phyloP scores from a whole-genome alignment of 306 rosid species.

The Trifolium dubium region DNA sequence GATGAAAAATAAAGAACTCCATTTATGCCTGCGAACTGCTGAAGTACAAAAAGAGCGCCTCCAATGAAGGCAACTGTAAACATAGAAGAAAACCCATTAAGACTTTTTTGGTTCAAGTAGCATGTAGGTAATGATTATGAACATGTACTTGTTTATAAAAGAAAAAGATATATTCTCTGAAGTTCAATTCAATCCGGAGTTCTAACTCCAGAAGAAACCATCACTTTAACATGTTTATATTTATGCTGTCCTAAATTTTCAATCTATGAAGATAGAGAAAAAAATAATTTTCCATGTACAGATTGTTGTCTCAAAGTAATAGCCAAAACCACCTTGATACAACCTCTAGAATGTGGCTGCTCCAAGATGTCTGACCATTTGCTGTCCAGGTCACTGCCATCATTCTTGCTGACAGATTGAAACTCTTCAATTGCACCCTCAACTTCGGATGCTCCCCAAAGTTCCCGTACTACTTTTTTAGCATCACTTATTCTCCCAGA shows the following conservation, averaged over 20 bases:
- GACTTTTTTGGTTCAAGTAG: conserved; percentile 28
- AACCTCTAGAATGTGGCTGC: conserved; percentile 90
- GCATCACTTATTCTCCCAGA: conserved; percentile 75
- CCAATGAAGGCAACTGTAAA: conserved; percentile 84
- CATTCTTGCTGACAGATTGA: conserved; percentile 69
- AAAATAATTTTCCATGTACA: conserved; percentile 5
- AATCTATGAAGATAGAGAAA: conserved; percentile 24
- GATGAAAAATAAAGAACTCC: conserved; percentile 94
- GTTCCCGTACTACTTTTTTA: conserved; percentile 60
- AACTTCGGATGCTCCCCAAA: conserved; percentile 88
- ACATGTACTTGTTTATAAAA: conserved; percentile 16
- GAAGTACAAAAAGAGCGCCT: conserved; percentile 81
- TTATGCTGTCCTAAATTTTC: conserved; percentile 16
- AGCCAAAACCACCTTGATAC: conserved; percentile 68
- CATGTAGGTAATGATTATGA: conserved; percentile 19
- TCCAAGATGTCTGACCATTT: conserved; percentile 79
- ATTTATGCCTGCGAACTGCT: conserved; percentile 91
- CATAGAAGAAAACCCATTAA: conserved; percentile 39
- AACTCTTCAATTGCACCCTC: conserved; percentile 78
- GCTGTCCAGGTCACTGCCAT: conserved; percentile 77
- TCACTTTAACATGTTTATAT: conserved; percentile 19
- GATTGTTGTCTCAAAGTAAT: conserved; percentile 30
- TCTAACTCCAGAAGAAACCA: conserved; percentile 1
- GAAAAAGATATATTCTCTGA: conserved; percentile 11
- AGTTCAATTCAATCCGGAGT: conserved; percentile 16